Evolutionary conservation across 306 rosid genomes (phyloP), one percentile per base, ranked within the genome.

Genomic region (Urtica urens): DNA sequence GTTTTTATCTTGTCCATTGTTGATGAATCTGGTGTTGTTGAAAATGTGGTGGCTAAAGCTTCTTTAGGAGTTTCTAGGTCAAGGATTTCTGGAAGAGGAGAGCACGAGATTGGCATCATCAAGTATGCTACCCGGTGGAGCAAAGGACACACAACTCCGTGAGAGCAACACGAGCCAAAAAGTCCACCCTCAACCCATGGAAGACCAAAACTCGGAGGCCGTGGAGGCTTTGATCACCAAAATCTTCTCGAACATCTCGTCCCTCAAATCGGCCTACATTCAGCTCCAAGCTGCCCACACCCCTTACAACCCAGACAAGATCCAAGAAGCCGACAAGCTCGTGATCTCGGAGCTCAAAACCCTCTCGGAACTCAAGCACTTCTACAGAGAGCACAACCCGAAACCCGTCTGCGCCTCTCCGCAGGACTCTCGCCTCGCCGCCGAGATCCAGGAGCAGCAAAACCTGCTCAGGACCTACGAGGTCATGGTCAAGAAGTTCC

Each of bases 171-270:
- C 78, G 66, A 79, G 70, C 55, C 96, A 85, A 75, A 92, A 86
- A 71, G 93, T 92, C 68, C 96, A 92, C 74, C 99, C 99, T 45
- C 99, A 92, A 75, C 96, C 99, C 60, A 82, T 86, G 94, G 99
- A 82, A 75, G 99, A 92, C 68, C 99, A 92, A 83, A 92, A 82
- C 60, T 94, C 93, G 8, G 99, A 86, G 79, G 94, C 96, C 10
- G 45, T 86, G 55, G 96, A 92, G 59, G 66, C 88, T 43, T 69
- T 92, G 64, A 60, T 92, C 58, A 75, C 99, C 40, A 75, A 80
- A 65, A 50, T 92, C 40, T 86, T 92, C 58, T 67, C 94, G 0
- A 92, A 92, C 64, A 66, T 92, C 44, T 92, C 99, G 11, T 72
- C 96, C 49, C 70, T 92, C 58, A 92, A 92, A 67, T 71, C 96